A percentile compares a stretch with the other conserved stretches of the same genome.
Conservation (phyloP, 768 basidiomycete genomes). For the Serendipita indica region DNA sequence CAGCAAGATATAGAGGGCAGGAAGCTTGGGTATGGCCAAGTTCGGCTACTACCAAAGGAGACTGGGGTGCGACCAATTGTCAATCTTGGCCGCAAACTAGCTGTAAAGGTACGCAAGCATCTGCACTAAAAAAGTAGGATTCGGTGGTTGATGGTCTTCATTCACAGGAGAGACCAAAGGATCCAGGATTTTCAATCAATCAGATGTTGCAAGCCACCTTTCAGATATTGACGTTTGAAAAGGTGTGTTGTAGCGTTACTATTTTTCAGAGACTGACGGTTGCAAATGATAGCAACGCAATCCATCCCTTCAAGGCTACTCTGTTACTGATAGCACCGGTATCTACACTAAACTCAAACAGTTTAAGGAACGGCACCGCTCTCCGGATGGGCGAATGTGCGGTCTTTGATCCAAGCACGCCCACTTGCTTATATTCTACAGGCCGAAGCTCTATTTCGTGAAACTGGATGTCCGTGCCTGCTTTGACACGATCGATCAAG, state of each 20-base stretch:
- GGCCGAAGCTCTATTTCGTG: constrained; percentile 85
- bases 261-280: not conserved
- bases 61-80: constrained; percentile 90
- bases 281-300: constrained; percentile 31
- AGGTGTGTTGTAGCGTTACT: constrained; percentile 35
- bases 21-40: constrained; percentile 66
- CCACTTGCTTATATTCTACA: constrained; percentile 20
- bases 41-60: constrained; percentile 85
- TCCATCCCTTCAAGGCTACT: constrained; percentile 58
- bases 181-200: constrained; percentile 90
- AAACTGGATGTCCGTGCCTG: constrained; percentile 94
- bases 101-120: constrained; percentile 28
- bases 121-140: too few relatives aligned
- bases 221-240: constrained; percentile 76
- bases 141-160: too few relatives aligned
- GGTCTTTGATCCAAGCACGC: constrained; percentile 11
- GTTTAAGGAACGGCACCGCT: constrained; percentile 44
- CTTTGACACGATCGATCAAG: constrained; percentile 91
- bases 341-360: constrained; percentile 59
- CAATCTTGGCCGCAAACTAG: constrained; percentile 43
- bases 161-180: too few relatives aligned
- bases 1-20: constrained; percentile 54
- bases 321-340: constrained; percentile 71
- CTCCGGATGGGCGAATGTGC: constrained; percentile 37
- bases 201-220: constrained; percentile 73